A percentile compares a stretch with the other conserved stretches of the same genome.
Evolutionary conservation across 1,139 yeast genomes (phyloP).

Genomic region (Torulaspora pretoriensis): DNA sequence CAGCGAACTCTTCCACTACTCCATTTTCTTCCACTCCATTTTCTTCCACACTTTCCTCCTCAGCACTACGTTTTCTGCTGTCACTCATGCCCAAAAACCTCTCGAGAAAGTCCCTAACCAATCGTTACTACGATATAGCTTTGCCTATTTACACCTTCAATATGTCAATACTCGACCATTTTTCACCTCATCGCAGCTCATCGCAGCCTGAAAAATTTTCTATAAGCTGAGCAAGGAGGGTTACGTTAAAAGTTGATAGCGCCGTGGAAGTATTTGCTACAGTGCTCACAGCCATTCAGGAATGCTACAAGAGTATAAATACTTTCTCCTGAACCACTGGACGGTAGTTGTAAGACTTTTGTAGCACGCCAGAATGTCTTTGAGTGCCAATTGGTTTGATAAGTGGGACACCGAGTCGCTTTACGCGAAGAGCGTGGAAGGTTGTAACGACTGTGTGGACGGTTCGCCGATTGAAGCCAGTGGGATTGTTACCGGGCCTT

Average conservation of each 20-base stretch:
- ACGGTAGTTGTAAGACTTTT: background rate
- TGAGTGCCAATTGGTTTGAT: conserved; percentile 23
- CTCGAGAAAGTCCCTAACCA: background rate
- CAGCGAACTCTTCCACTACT: conserved; percentile 41
- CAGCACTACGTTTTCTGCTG: conserved; percentile 12
- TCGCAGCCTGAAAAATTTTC: conserved; percentile 10
- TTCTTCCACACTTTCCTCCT: conserved; percentile 6
- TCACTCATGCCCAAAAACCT: conserved; percentile 4
- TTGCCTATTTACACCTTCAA: background rate
- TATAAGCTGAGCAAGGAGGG: background rate
- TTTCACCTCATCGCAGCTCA: conserved; percentile 22
- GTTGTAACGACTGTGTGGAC: conserved; percentile 22
- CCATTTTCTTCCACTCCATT: background rate
- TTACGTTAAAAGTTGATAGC: conserved; percentile 1
- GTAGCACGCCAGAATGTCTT: background rate
- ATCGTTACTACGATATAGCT: background rate
- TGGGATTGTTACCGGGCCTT: conserved; percentile 62
- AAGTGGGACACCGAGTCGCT: conserved; percentile 27
- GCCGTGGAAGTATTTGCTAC: background rate
- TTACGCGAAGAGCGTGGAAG: conserved; percentile 22
- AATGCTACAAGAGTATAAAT: background rate
- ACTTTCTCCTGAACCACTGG: background rate
- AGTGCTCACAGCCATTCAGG: background rate
- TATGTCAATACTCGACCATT: conserved; percentile 3
- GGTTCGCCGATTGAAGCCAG: conserved; percentile 21